Evolutionary conservation across 2,329 filamentous ascomycete genomes (phyloP), one percentile per base, ranked within the genome.

Genomic region (Septoria linicola): DNA sequence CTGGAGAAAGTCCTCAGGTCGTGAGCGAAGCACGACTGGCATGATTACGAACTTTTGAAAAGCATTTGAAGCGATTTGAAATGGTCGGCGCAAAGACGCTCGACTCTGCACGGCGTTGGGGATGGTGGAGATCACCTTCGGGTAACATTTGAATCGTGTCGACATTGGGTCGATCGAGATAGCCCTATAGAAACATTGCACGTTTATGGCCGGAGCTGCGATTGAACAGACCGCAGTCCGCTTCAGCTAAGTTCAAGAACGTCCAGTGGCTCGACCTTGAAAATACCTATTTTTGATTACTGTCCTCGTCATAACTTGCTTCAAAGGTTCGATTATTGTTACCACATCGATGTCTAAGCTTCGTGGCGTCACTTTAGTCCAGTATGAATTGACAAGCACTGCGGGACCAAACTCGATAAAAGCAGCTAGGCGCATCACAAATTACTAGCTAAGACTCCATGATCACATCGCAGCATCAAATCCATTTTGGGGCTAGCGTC

Each of bases 1-100:
- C 48, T 68, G 36, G 65, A 68, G 60, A 68, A 66, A 61, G 57
- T 69, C 32, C 54, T 68, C 44, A 57, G 60, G 53, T 63, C 63
- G 36, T 68, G 42, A 60, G 32, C 4, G 19, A 37, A n/a, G n/a
- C 23, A 16, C 5, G 25, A 17, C 21, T 14, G 14, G n/a, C 23
- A 16, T 4, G 25, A 17, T 32, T 14, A 19, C 14, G 13, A 14
- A 11, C 32, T 11, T 31, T 31, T 8, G 30, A 19, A 6, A 21
- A 20, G 13, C 2, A 14, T 36, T 49, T 46, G 35, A 45, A 50
- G 51, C 41, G 40, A 45, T 41, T 49, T 41, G 27, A 36, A 45
- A 34, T 32, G 23, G 10, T 39, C n/a, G 16, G 41, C 51, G 42
- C 46, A 11, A 21, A 19, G 32, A 27, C 25, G 46, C 42, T 32